Percentiles rank a stretch among this genome's conserved stretches.
These are phyloP conservation scores for Artemisia tridentata DNA, from an alignment of 129 eudicot species.

Conservation along the genomic window DNA sequence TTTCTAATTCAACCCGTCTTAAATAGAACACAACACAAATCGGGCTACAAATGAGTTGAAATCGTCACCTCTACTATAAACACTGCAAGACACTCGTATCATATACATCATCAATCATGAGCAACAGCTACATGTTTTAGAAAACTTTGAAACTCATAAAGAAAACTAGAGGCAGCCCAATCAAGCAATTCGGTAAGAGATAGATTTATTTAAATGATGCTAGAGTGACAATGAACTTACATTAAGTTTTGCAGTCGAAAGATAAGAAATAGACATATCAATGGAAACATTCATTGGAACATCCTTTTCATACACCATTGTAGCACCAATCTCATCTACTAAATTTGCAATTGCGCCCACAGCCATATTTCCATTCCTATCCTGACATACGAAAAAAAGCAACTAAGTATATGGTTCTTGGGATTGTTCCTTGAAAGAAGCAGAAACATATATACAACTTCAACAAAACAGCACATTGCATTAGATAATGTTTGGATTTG, in stretches of 20 bases:
- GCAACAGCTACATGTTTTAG: not conserved
- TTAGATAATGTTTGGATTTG: too few species aligned
- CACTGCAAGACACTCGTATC: not conserved
- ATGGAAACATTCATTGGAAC: conserved; percentile 28
- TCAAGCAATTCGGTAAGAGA: too few species aligned
- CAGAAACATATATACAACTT: too few species aligned
- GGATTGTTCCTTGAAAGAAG: too few species aligned
- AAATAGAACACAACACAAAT: too few species aligned
- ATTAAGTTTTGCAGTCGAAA: conserved; percentile 31
- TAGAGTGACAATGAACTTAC: conserved; percentile 2
- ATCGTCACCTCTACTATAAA: not conserved
- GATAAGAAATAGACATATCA: conserved; percentile 35
- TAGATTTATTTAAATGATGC: not conserved
- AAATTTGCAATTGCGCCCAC: conserved; percentile 41
- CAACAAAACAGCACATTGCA: too few species aligned
- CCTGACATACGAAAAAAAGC: conserved; percentile 22
- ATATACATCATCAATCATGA: not conserved
- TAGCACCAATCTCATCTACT: conserved; percentile 37
- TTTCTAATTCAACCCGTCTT: too few species aligned
- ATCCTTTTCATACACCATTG: conserved; percentile 34
- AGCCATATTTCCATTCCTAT: conserved; percentile 41
- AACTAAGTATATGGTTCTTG: not conserved
- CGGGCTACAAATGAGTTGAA: not conserved
- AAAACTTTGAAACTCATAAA: too few species aligned
- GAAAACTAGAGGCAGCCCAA: too few species aligned